A percentile compares a stretch with the other conserved stretches of the same genome.
These are phyloP conservation scores for Gossypium rotundifolium DNA, from an alignment of 345 rosid species.

Conservation along the genomic window DNA sequence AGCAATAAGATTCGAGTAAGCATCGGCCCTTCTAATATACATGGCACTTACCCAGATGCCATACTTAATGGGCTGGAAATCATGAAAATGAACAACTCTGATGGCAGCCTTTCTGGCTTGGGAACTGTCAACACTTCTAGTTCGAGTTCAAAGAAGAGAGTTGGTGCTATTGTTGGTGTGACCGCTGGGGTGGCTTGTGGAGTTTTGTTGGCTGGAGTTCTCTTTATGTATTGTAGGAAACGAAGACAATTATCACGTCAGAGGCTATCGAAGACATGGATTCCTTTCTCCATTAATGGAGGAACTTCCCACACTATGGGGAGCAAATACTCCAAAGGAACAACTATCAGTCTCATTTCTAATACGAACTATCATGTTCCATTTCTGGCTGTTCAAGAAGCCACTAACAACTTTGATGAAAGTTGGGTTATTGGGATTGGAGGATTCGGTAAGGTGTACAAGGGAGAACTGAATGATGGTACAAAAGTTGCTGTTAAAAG, in stretches of 20 bases:
- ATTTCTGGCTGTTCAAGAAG: conserved; percentile 51
- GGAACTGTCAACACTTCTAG: conserved; percentile 11
- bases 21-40: conserved; percentile 36
- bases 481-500: conserved; percentile 71
- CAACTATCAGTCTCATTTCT: conserved; percentile 37
- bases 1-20: conserved; percentile 47
- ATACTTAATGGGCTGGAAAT: conserved; percentile 76
- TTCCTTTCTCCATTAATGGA: conserved; percentile 46
- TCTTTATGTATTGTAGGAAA: conserved; percentile 32
- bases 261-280: conserved; percentile 62
- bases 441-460: conserved; percentile 79
- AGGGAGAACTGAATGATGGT: conserved; percentile 51
- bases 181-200: conserved; percentile 30
- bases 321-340: conserved; percentile 51
- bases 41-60: conserved; percentile 34
- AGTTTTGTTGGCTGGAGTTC: conserved; percentile 31
- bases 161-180: conserved; percentile 37
- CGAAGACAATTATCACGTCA: conserved; percentile 24
- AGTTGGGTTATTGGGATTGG: conserved; percentile 62
- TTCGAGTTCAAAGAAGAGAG: conserved; percentile 35
- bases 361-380: conserved; percentile 49
- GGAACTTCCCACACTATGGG: conserved; percentile 40
- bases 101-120: conserved; percentile 37
- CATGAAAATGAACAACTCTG: conserved; percentile 61
- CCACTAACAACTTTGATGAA: conserved; percentile 70